Base-by-base conservation (phyloP, 169 alveolate species). In the Sarcocystis neurona region DNA sequence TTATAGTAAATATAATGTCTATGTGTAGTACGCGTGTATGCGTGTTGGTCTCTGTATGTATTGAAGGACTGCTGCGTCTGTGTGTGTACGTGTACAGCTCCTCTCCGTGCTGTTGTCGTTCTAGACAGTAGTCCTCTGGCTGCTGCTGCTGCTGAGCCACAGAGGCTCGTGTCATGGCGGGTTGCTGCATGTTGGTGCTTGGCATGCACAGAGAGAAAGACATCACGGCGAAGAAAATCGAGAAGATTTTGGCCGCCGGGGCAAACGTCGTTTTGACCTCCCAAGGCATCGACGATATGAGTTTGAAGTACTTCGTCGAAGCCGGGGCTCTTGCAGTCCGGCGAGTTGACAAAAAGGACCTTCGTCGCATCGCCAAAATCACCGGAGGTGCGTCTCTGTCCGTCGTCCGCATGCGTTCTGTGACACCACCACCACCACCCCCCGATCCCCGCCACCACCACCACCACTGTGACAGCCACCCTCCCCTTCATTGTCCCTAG, bases 231-330 rank as follows among this genome's bases (percentile, higher is more conserved):
- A 99, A 96, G 90, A 95, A 99, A 92, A 96, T 97, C 48, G 93
- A 98, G 90, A 97, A 97, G 94, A 96, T 98, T 48, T 94, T 85
- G 86, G 98, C 94, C 43, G 95, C 99, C 53, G 99, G 99, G 32
- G 99, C 99, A 37, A 99, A 98, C 95, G 99, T 98, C n/a, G 96
- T 99, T 63, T 91, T 99, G 77, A 98, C 99, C 66, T 94, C 99
- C 30, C 98, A 97, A 90, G 99, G 99, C 43, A 98, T 99, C 74
- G 99, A 98, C 93, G 99, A 99, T 88, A 97, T 98, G 95, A 98
- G 99, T 37, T 94, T 98, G 92, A 99, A 99, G 95, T 98, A 99
- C 94, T 96, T 99, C 94, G 99, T 98, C 53, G 99, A 98, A 93
- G 98, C 99, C 32, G 98, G 98, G 18, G 98, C 98, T 20, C 94